Evolutionary conservation across 306 rosid genomes (phyloP).

Genomic region (Mimosa bimucronata): DNA sequence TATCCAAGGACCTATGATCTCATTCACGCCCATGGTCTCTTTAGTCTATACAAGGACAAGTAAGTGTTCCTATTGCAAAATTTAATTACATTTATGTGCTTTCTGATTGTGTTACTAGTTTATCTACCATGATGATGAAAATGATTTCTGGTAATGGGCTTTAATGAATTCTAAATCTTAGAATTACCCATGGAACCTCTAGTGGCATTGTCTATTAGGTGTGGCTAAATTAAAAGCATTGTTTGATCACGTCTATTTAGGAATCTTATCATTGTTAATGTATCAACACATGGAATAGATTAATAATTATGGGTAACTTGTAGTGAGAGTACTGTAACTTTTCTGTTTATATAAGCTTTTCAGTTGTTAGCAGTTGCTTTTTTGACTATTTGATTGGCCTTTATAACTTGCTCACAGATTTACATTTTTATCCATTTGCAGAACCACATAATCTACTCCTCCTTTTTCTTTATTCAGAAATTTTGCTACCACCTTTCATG

Average conservation of each 20-base stretch:
- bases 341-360: constrained; percentile 15
- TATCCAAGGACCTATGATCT: constrained; percentile 50
- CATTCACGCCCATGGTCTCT: constrained; percentile 46
- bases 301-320: background rate
- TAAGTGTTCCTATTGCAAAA: constrained; percentile 30
- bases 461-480: background rate
- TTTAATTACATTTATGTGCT: constrained; percentile 5
- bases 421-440: background rate
- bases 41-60: constrained; percentile 46
- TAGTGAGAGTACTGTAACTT: background rate
- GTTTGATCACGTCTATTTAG: constrained; percentile 9
- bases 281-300: background rate
- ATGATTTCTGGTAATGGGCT: background rate
- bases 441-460: background rate
- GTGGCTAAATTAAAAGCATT: background rate
- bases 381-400: background rate
- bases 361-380: constrained; percentile 15
- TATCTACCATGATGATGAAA: constrained; percentile 6
- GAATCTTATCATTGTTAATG: constrained; percentile 9
- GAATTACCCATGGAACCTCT: constrained; percentile 19
- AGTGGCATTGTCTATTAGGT: constrained; percentile 1
- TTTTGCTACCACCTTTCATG: background rate
- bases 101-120: constrained; percentile 3
- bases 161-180: background rate
- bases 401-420: background rate